Evolutionary conservation across 768 basidiomycete species (phyloP).

Genomic region (Crepidotus variabilis): DNA sequence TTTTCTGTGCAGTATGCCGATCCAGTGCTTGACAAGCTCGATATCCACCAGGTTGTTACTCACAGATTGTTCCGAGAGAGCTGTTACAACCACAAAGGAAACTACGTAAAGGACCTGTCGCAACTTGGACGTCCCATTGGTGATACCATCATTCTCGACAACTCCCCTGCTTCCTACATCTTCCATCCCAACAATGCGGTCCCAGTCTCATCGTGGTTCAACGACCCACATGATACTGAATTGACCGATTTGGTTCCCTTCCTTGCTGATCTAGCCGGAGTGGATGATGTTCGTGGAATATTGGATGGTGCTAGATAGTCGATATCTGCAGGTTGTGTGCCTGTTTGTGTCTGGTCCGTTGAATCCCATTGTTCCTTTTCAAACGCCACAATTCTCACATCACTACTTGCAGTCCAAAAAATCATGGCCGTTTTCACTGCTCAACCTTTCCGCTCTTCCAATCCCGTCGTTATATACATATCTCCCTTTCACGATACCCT

Average conservation of each 20-base stretch:
- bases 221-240: slow-evolving; percentile 97
- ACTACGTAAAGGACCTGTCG: slow-evolving; percentile 99
- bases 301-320: slow-evolving; percentile 76
- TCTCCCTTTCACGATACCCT: neutral
- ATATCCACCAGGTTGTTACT: slow-evolving; percentile 86
- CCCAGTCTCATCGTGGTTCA: slow-evolving; percentile 99
- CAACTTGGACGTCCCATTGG: slow-evolving; percentile 92
- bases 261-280: slow-evolving; percentile 79
- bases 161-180: slow-evolving; percentile 98
- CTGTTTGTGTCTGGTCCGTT: neutral
- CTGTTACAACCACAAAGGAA: slow-evolving; percentile 98
- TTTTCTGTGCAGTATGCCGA: slow-evolving; percentile 81
- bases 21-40: slow-evolving; percentile 96
- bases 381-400: neutral
- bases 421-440: neutral
- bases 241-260: slow-evolving; percentile 95
- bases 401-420: neutral
- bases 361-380: neutral
- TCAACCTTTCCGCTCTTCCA: neutral
- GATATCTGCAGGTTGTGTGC: neutral
- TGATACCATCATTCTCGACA: slow-evolving; percentile 97
- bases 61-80: slow-evolving; percentile 97
- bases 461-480: neutral
- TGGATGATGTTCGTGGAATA: slow-evolving; percentile 89
- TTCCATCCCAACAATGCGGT: slow-evolving; percentile 99